phyloP scores from a whole-genome alignment of 495 filamentous ascomycete genomes.

The Rusavskia elegans region DNA sequence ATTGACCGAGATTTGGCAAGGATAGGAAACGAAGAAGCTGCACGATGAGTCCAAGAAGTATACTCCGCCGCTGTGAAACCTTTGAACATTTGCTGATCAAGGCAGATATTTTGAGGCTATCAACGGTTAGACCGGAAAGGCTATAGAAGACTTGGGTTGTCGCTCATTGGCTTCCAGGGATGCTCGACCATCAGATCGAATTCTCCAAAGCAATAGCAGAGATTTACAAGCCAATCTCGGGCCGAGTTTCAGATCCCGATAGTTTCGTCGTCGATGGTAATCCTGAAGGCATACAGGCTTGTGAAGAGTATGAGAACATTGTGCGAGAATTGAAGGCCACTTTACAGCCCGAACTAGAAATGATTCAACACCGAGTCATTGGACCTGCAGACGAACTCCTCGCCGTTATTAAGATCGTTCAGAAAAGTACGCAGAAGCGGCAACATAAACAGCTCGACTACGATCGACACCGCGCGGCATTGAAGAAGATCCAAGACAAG shows the following conservation, averaged over 20 bases:
- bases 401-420: slow-evolving; percentile 87
- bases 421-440: slow-evolving; percentile 76
- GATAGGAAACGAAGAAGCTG: slow-evolving; percentile 76
- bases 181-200: slow-evolving; percentile 95
- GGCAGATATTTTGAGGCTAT: slow-evolving; percentile 77
- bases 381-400: slow-evolving; percentile 87
- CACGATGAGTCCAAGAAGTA: slow-evolving; percentile 88
- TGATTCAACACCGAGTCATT: slow-evolving; percentile 89
- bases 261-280: slow-evolving; percentile 69
- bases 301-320: slow-evolving; percentile 89
- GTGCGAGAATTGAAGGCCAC: slow-evolving; percentile 82
- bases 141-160: background rate
- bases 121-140: slow-evolving; percentile 40
- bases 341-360: slow-evolving; percentile 81
- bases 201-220: slow-evolving; percentile 92
- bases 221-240: slow-evolving; percentile 96
- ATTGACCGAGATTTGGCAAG: slow-evolving; percentile 3
- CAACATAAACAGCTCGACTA: slow-evolving; percentile 97
- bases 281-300: slow-evolving; percentile 84
- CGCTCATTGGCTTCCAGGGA: slow-evolving; percentile 37
- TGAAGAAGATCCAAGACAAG: slow-evolving; percentile 95
- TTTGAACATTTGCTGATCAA: slow-evolving; percentile 1
- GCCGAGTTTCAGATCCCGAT: slow-evolving; percentile 85
- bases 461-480: slow-evolving; percentile 62
- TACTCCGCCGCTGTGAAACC: background rate